Evolutionary conservation across 371 early-diverging fungal genomes (phyloP), one percentile per base, ranked within the genome.

Genomic region (Zychaea mexicana): DNA sequence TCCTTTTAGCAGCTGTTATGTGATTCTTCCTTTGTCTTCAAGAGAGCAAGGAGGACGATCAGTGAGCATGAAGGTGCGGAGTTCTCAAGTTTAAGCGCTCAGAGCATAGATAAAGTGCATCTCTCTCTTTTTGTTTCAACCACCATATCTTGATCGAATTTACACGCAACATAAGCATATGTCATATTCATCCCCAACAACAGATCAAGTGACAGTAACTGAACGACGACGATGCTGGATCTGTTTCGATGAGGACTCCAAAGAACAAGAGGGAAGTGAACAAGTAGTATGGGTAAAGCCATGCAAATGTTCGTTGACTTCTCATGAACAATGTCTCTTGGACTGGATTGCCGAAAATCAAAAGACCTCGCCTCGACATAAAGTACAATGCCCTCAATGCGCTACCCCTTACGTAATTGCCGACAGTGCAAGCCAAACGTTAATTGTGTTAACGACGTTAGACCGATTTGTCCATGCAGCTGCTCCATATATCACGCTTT

Each of bases 311-410:
- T 86, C 91, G 13, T 69, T 92, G 12, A 81, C 88, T 22, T 82
- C 87, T 32, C 92, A 92, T 58, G 89, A 90, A 61, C 78, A 86
- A 60, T 92, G 92, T 66, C 74, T 92, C 56, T 73, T 92, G 10
- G 84, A 87, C 66, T 92, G 92, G 92, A 87, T 92, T 58, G 76
- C 85, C 17, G 91, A 91, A 70, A 89, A 84, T 38, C 89, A 90
- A 60, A 83, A 85, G 32, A 85, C 70, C 52, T 77, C 78, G 30
- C 83, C 79, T 36, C 42, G 42, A 42, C 42, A 42, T 15, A 42
- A 89, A 87, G 88, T 89, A 0, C 77, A 78, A 17, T 92, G 92
- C 57, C 91, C 92, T n/a, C 91, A 91, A 58, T 92, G 92, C 69
- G 86, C 82, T 38, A 72, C 86, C 12, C 73, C 84, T 4, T 92